A percentile compares a stretch with the other conserved stretches of the same genome.
These are phyloP conservation scores for Cylindrotheca fusiformis DNA, from an alignment of 108 stramenopile species.

Conservation along the genomic window DNA sequence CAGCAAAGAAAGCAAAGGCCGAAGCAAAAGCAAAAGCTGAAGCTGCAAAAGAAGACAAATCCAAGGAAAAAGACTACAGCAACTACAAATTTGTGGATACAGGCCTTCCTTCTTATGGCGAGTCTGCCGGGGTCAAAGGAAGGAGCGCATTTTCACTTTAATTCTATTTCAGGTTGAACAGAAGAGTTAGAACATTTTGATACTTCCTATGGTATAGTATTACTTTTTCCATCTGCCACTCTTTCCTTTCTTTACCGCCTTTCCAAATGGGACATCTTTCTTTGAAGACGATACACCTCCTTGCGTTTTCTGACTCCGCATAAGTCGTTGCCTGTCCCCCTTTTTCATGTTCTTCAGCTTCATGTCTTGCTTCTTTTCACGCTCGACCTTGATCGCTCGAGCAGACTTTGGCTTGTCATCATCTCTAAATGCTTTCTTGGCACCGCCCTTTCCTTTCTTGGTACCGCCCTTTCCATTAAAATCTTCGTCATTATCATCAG, in stretches of 20 bases:
- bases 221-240: conserved; percentile 20
- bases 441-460: conserved; percentile 39
- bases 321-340: conserved; percentile 37
- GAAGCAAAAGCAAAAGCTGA: not conserved
- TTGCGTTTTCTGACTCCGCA: conserved; percentile 13
- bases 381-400: conserved; percentile 67
- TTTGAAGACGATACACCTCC: not conserved
- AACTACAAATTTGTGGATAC: not conserved
- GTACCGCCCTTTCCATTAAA: conserved; percentile 21
- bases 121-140: not conserved
- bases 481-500: conserved; percentile 34
- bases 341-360: conserved; percentile 87
- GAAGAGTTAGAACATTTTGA: not conserved
- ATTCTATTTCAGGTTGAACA: not conserved
- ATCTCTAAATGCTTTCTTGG: conserved; percentile 17
- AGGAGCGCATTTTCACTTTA: not conserved
- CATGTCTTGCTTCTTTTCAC: conserved; percentile 69
- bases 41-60: not conserved
- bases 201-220: too few species aligned
- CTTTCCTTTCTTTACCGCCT: conserved; percentile 28
- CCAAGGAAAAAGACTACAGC: not conserved
- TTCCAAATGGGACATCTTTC: conserved; percentile 2
- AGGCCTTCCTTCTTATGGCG: not conserved
- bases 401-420: conserved; percentile 49
- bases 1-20: not conserved